Evolutionary conservation across 1,139 yeast species (phyloP), one percentile per base, ranked within the genome.

Genomic region (Insectozyma bohioensis): DNA sequence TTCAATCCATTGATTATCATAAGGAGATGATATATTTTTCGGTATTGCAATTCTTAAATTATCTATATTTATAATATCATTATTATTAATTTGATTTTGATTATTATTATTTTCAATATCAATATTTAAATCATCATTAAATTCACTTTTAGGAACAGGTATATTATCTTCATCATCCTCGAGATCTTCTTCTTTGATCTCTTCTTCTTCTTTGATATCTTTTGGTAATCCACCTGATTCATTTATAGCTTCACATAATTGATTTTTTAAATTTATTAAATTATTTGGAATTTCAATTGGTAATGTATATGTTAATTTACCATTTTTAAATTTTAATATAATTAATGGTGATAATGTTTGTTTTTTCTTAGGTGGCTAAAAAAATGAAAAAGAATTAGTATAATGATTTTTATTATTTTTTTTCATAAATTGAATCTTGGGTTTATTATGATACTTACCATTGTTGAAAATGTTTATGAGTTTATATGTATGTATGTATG

Each of bases 201-300:
- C 57, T 5, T 28, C 32, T 7, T 23, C 23, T 10, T 13, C 26
- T 10, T 13, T 26, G 5, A 9, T 13, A 33, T 49, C 30, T 43
- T 33, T n/a, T 16, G 42, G 34, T 20, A 74, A 40, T 0, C 83
- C 83, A 3, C 82, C 81, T 1, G 78, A 59, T 10, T 52, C 45
- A 37, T 67, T 64, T 24, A 78, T 65, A 18, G 70, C 64, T 2
- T 49, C 46, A 3, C 55, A 51, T 20, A 78, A 54, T 15, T 51
- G 43, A 3, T 40, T 37, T 35, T 61, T 62, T 27, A 78, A 46
- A n/a, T 48, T 51, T 4, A 43, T 40, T 6, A 65, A 30, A 0
- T 66, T 40, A 6, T 39, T 31, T 6, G 56, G 2, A 8, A 30
- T 44, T 5, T 61, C 55, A 1, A 72, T 38, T 0, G 71, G 58